Percentiles rank a stretch among this genome's conserved stretches.
These are phyloP conservation scores for Microdochium bolleyi DNA, from an alignment of 2,329 filamentous ascomycete species.

Conservation along the genomic window DNA sequence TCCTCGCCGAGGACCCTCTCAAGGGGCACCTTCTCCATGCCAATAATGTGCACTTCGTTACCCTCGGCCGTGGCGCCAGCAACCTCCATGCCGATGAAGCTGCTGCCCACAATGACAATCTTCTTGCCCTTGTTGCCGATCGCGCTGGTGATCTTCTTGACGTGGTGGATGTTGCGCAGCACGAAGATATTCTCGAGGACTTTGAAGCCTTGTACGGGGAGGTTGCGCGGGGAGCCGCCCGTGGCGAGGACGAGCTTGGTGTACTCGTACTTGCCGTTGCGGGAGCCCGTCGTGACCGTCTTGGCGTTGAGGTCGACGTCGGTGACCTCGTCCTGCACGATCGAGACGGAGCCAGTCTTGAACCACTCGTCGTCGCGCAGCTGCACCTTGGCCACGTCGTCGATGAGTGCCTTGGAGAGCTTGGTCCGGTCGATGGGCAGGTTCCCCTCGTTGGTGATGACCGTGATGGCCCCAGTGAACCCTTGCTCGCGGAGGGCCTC, in stretches of 20 bases:
- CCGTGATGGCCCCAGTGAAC: conserved; percentile 70
- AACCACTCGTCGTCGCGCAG: conserved; percentile 75
- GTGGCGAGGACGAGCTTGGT: conserved; percentile 87
- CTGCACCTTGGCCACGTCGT: conserved; percentile 70
- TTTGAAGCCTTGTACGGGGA: conserved; percentile 82
- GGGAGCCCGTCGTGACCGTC: conserved; percentile 60
- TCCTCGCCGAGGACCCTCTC: conserved; percentile 77
- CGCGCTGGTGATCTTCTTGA: conserved; percentile 67
- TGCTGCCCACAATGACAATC: conserved; percentile 83
- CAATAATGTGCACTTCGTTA: conserved; percentile 79
- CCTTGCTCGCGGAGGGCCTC: conserved; percentile 78
- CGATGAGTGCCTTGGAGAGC: conserved; percentile 85
- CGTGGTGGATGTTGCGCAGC: conserved; percentile 69
- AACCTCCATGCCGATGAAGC: conserved; percentile 98
- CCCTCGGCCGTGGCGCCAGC: conserved; percentile 73
- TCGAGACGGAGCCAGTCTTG: conserved; percentile 49
- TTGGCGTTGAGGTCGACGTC: conserved; percentile 69
- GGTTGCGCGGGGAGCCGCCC: conserved; percentile 65
- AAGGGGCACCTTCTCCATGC: conserved; percentile 79
- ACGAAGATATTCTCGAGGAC: conserved; percentile 82
- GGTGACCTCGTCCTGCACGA: conserved; percentile 57
- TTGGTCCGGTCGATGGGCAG: conserved; percentile 90
- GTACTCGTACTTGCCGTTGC: conserved; percentile 65
- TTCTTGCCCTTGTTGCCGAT: conserved; percentile 84
- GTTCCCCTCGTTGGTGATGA: conserved; percentile 79